phyloP scores from a whole-genome alignment of 192 early-diverging fungal genomes.

The Oehlia diaphana region DNA sequence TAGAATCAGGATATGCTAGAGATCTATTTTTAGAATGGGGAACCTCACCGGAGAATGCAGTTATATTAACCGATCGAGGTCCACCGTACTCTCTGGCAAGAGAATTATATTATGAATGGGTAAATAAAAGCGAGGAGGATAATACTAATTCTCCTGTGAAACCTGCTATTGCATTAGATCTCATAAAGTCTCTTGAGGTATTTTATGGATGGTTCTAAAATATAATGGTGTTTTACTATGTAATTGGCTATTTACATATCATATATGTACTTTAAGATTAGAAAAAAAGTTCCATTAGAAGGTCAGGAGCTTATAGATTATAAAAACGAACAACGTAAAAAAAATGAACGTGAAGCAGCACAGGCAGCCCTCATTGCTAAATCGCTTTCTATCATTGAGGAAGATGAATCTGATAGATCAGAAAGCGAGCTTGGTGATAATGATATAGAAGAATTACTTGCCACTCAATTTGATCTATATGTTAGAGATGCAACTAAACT shows the following conservation, averaged over 20 bases:
- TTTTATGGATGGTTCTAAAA: neutral
- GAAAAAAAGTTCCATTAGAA: conserved; percentile 74
- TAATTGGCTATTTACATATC: neutral
- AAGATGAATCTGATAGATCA: conserved; percentile 64
- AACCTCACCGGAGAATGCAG: conserved; percentile 50
- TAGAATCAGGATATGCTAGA: conserved; percentile 81
- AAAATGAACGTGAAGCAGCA: conserved; percentile 72
- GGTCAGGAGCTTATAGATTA: conserved; percentile 81
- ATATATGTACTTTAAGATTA: conserved; percentile 31
- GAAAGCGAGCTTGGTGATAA: conserved; percentile 55
- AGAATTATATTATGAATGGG: conserved; percentile 69
- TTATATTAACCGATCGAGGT: conserved; percentile 81
- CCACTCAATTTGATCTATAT: conserved; percentile 76
- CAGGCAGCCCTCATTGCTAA: conserved; percentile 65
- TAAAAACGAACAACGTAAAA: conserved; percentile 60
- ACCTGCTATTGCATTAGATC: conserved; percentile 20
- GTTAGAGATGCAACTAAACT: conserved; percentile 74
- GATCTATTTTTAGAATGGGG: conserved; percentile 78
- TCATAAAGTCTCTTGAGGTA: neutral
- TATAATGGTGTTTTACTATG: neutral
- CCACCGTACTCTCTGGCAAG: conserved; percentile 68
- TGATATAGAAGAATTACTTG: conserved; percentile 50
- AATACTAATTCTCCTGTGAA: neutral
- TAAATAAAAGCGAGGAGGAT: neutral
- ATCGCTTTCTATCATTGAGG: conserved; percentile 73